Conservation (phyloP, 1,139 yeast species). For the Blastobotrys apis region DNA sequence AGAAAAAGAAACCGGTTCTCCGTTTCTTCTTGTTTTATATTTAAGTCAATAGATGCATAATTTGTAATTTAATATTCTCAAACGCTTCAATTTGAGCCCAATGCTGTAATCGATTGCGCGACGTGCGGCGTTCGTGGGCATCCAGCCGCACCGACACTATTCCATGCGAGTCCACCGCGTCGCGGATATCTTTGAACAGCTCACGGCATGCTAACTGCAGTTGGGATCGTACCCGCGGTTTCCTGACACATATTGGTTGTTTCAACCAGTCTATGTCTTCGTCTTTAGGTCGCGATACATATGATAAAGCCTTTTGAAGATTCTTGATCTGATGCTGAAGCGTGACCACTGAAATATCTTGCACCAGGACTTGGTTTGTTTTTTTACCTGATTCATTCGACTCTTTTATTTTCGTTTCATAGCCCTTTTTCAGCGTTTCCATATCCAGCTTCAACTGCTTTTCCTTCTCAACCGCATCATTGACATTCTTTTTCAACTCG, state of each 20-base stretch:
- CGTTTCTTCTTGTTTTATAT: no score
- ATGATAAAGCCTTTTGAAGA: conserved; percentile 2
- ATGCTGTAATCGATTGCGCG: not conserved
- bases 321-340: conserved; percentile 21
- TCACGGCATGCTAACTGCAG: conserved; percentile 2
- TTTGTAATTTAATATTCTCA: conserved; percentile 8
- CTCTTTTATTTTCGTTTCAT: conserved; percentile 16
- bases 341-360: conserved; percentile 12
- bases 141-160: conserved; percentile 3
- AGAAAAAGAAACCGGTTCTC: no score
- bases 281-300: not conserved
- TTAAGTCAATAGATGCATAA: conserved; percentile 10
- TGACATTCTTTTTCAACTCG: conserved; percentile 30
- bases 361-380: conserved; percentile 12
- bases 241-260: not conserved
- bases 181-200: conserved; percentile 6
- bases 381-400: conserved; percentile 13
- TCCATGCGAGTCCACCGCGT: conserved; percentile 3
- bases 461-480: conserved; percentile 27
- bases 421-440: conserved; percentile 21
- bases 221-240: not conserved
- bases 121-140: not conserved
- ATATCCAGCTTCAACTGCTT: conserved; percentile 26
- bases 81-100: conserved; percentile 10
- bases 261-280: conserved; percentile 8